These are phyloP conservation scores for Grosmannia penicillata DNA, from an alignment of 2,329 filamentous ascomycete species.

Conservation along the genomic window DNA sequence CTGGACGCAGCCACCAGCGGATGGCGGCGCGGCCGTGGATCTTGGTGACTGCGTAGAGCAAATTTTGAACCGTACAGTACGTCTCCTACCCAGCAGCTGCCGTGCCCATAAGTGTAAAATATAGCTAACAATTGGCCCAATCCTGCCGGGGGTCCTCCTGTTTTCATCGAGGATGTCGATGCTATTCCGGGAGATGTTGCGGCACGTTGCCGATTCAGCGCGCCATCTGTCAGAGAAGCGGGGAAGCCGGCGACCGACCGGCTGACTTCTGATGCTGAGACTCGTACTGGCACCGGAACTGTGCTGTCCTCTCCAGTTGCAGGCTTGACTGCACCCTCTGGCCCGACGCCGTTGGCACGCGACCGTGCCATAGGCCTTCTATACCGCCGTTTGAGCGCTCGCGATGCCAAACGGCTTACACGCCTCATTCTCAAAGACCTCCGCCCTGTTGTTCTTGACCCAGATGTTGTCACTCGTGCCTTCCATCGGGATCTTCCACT, in stretches of 20 bases:
- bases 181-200: conserved; percentile 49
- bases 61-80: conserved; percentile 45
- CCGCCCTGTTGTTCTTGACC: conserved; percentile 49
- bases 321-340: not conserved
- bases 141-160: conserved; percentile 19
- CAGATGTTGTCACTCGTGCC: conserved; percentile 34
- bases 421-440: conserved; percentile 66
- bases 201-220: conserved; percentile 55
- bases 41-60: conserved; percentile 57
- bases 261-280: no score
- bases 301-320: no score
- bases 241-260: not conserved
- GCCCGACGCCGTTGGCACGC: conserved; percentile 2
- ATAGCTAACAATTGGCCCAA: no score
- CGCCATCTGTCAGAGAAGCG: conserved; percentile 36
- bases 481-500: conserved; percentile 59
- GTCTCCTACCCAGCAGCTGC: conserved; percentile 13
- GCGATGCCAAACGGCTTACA: conserved; percentile 77
- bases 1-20: conserved; percentile 42
- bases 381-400: conserved; percentile 44
- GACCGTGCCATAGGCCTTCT: conserved; percentile 36
- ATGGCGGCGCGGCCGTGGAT: conserved; percentile 55
- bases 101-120: no score
- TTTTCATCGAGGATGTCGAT: conserved; percentile 64
- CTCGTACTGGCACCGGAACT: no score